Evolutionary conservation across 106 monocot species (phyloP).

Genomic region (Acorus calamus): DNA sequence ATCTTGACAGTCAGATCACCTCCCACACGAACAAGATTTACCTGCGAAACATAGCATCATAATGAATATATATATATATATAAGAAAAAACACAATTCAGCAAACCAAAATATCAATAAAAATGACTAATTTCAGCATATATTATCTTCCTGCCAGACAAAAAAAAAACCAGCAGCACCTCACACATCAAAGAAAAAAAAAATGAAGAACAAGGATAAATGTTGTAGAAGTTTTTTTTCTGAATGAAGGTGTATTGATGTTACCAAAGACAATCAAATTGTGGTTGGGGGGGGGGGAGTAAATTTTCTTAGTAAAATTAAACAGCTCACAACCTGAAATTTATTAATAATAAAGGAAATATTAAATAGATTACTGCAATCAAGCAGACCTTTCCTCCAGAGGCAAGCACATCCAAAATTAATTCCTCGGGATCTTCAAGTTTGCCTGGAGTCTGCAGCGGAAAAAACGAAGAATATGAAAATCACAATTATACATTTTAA

Average conservation of each 20-base stretch:
- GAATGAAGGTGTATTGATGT: no score
- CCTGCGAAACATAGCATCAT: conserved; percentile 22
- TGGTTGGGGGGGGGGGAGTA: no score
- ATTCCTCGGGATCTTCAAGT: conserved; percentile 3
- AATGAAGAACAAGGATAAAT: no score
- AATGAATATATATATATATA: not conserved
- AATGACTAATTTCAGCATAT: no score
- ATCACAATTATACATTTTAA: conserved; percentile 7
- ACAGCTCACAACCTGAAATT: not conserved
- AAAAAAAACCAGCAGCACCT: no score
- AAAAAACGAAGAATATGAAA: not conserved
- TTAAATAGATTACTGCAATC: not conserved
- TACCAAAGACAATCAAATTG: no score
- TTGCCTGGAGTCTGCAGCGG: no score
- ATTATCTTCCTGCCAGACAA: no score
- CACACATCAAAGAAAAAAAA: no score
- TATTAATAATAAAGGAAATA: not conserved
- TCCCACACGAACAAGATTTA: conserved; percentile 49
- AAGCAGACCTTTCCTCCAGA: conserved; percentile 77
- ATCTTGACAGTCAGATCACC: conserved; percentile 61
- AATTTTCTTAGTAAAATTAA: not conserved
- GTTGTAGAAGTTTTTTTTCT: no score
- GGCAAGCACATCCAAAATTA: conserved; percentile 69
- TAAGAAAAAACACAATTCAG: not conserved
- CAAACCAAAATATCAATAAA: no score